phyloP scores from a whole-genome alignment of 305 asterid genomes.

The Andrographis paniculata region DNA sequence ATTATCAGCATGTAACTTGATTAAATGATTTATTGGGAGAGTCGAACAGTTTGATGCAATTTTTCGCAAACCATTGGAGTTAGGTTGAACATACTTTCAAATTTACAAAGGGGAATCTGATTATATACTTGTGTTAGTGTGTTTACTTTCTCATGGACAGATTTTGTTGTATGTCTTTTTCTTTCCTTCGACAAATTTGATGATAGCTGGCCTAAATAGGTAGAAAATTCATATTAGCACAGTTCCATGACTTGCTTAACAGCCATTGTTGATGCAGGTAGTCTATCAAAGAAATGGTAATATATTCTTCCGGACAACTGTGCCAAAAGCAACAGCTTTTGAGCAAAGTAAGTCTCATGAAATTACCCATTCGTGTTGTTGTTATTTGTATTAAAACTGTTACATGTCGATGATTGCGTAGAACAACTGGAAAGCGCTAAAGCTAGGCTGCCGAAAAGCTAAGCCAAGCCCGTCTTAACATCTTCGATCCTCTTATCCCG shows the following conservation, averaged over 20 bases:
- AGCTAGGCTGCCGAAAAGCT: constrained; percentile 45
- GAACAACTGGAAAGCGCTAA: constrained; percentile 48
- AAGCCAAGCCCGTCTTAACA: constrained; percentile 26
- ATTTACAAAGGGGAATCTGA: too few species aligned
- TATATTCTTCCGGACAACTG: constrained; percentile 49
- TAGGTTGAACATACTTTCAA: too few species aligned
- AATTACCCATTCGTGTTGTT: background rate
- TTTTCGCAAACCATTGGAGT: too few species aligned
- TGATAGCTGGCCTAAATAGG: background rate
- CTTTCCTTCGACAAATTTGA: too few species aligned
- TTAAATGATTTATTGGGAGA: too few species aligned
- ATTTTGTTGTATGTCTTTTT: too few species aligned
- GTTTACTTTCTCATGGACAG: too few species aligned
- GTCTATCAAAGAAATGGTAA: constrained; percentile 65
- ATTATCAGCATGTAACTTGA: too few species aligned
- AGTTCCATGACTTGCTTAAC: background rate
- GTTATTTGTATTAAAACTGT: background rate
- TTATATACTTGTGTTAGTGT: too few species aligned
- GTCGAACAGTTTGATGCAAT: too few species aligned
- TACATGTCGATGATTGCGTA: constrained; percentile 23
- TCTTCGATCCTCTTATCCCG: too few species aligned
- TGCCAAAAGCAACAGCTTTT: constrained; percentile 42
- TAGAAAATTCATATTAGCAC: background rate
- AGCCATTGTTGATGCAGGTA: constrained; percentile 24
- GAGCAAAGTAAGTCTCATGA: constrained; percentile 48